Evolutionary conservation across 805 yeast genomes (phyloP), one percentile per base, ranked within the genome.

Genomic region (Pichia eremophila): DNA sequence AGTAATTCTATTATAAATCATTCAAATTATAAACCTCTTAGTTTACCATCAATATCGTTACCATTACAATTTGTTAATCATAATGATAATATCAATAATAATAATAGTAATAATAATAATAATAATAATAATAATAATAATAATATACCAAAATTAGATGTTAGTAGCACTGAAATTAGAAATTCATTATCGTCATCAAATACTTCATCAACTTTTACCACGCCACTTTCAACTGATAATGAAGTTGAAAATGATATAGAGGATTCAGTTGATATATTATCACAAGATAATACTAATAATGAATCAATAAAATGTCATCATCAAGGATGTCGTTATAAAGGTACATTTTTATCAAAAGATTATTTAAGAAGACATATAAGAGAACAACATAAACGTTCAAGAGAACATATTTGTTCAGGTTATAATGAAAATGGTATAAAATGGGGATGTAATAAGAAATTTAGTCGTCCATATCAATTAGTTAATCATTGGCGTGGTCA

Each of bases 401-500:
- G 51, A 22, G 54, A 54, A 11, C 65, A 62, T 41, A 51, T 54
- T 10, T 62, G 66, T 46, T 43, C 40, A 32, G 66, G 67, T 8
- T 39, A 41, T 39, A 47, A 48, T 27, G 15, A 42, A 10, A 56
- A 56, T 43, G 58, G 59, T 25, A 40, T 53, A 8, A 43, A 41
- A 14, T 63, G 67, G 67, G 67, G 67, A 4, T 63, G 67, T 36
- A 57, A 58, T 29, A 63, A 59, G 39, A 56, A 54, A 31, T 63
- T 63, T 45, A 62, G 60, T 45, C 49, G 67, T 44, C 67, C 67
- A 7, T 63, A 63, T 44, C 67, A 63, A 46, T 43, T 63, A 34
- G 61, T 63, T 10, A 63, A 63, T 46, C 67, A 63, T 47, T 63
- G 67, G 67, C 50, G 54, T 19, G 66, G 65, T 8, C 60, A 60